Base-by-base conservation (phyloP, 768 basidiomycete species). In the Lanmaoa pseudosensibilis region DNA sequence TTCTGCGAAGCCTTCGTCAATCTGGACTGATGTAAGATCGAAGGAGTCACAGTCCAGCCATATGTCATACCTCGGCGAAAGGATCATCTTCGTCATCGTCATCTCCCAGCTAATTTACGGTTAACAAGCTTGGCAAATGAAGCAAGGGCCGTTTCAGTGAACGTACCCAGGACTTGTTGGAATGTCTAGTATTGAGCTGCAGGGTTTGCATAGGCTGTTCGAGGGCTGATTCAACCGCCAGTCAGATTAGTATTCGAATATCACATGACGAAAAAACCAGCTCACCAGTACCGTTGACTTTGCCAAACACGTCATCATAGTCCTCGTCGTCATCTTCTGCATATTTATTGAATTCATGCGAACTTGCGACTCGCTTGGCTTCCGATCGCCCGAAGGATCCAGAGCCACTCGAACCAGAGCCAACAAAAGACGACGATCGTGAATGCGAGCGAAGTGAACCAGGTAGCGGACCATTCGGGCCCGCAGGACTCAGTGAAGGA, bases 251-350 rank as follows among this genome's bases (percentile, higher is more conserved):
- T 11, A 30, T 4, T 32, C 56, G 32, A 55, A 36, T 30, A 51
- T 46, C 38, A 27, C 32, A 55, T 16, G 10, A 47, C 37, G n/a
- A 50, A 36, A 13, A 54, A 58, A 25, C 16, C 1, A n/a, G 76
- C 88, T 71, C 58, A 90, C 90, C 76, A 12, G 80, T 78, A 25
- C 83, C 83, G 58, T 82, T 88, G 19, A 78, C 79, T 71, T 90
- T 92, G 56, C 84, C 93, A 71, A 98, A 96, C 11, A 98, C 86
- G 69, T 97, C 96, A 46, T 96, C 93, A 65, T 97, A 98, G 68
- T 98, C 93, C 65, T 98, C 87, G 5, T 84, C 90, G 27, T 97
- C 92, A 10, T 84, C 85, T 72, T 96, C 94, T 7, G 90, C 77
- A 70, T 96, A 97, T 69, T 93, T 94, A 21, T 82, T 83, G 59